Evolutionary conservation across 345 rosid species (phyloP).

Genomic region (Aquilaria malaccensis): DNA sequence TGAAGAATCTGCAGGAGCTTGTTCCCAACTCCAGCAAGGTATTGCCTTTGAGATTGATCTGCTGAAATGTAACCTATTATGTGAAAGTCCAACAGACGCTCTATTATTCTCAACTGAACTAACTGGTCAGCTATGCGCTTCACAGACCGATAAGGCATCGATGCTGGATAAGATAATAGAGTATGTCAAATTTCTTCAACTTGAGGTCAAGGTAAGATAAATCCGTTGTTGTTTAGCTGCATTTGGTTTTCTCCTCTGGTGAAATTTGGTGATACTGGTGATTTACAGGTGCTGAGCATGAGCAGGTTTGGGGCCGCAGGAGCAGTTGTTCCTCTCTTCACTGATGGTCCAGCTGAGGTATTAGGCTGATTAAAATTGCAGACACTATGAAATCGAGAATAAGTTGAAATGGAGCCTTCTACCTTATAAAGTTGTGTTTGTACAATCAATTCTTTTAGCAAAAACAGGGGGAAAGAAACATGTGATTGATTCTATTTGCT

Average conservation of each 20-base stretch:
- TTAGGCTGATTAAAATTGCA: background rate
- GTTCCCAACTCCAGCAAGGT: constrained; percentile 63
- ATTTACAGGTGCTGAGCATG: constrained; percentile 46
- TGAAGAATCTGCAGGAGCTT: constrained; percentile 58
- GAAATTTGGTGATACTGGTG: constrained; percentile 7
- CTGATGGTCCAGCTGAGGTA: constrained; percentile 35
- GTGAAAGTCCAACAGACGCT: background rate
- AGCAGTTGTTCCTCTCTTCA: constrained; percentile 40
- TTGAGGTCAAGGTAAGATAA: constrained; percentile 50
- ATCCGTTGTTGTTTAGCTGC: background rate
- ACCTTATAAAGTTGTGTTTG: too few species aligned
- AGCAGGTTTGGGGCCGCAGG: constrained; percentile 49
- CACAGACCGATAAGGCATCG: constrained; percentile 62
- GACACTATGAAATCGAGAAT: too few species aligned
- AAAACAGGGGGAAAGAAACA: too few species aligned
- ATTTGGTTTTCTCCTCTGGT: background rate
- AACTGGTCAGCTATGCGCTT: constrained; percentile 1
- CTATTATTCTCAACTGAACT: background rate
- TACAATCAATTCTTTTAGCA: too few species aligned
- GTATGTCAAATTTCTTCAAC: constrained; percentile 60
- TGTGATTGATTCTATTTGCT: background rate
- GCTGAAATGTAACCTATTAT: background rate
- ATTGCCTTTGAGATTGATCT: constrained; percentile 1
- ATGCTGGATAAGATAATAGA: constrained; percentile 64
- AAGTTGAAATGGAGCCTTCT: too few species aligned